phyloP scores from a whole-genome alignment of 2,329 filamentous ascomycete species.

The Diaporthe sp. region DNA sequence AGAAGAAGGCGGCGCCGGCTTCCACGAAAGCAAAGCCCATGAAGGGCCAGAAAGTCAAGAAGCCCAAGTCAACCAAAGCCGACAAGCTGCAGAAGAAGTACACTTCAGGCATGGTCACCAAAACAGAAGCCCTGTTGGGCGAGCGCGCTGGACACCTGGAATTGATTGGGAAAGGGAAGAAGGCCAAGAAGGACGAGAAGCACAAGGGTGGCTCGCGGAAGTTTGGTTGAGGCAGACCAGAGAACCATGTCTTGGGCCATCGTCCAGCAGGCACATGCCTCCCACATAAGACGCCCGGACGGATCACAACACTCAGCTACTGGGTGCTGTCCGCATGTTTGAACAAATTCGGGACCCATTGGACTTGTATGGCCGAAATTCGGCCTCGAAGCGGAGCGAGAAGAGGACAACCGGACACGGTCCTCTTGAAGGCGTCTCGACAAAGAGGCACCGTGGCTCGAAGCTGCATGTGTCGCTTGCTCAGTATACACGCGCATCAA shows the following conservation, averaged over 20 bases:
- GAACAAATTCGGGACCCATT: background rate
- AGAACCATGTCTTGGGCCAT: background rate
- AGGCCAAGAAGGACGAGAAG: conserved; percentile 57
- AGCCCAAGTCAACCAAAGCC: conserved; percentile 56
- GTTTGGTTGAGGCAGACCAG: conserved; percentile 62
- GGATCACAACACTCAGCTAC: background rate
- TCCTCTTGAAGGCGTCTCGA: background rate
- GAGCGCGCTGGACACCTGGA: conserved; percentile 73
- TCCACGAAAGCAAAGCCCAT: conserved; percentile 63
- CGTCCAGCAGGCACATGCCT: background rate
- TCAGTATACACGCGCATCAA: background rate
- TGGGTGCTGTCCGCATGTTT: background rate
- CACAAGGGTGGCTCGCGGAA: conserved; percentile 66
- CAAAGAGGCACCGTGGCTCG: background rate
- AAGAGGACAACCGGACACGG: background rate
- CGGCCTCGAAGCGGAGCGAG: background rate
- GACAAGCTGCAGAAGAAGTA: conserved; percentile 70
- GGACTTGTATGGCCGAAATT: background rate
- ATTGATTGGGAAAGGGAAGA: conserved; percentile 70
- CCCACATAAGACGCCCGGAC: background rate
- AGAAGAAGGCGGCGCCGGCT: conserved; percentile 60
- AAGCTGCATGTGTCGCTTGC: background rate
- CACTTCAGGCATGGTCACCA: conserved; percentile 65
- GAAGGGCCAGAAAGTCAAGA: conserved; percentile 54
- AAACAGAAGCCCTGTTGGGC: conserved; percentile 71